These are phyloP conservation scores for Aureobasidium namibiae DNA, from an alignment of 2,329 filamentous ascomycete species.

Conservation along the genomic window DNA sequence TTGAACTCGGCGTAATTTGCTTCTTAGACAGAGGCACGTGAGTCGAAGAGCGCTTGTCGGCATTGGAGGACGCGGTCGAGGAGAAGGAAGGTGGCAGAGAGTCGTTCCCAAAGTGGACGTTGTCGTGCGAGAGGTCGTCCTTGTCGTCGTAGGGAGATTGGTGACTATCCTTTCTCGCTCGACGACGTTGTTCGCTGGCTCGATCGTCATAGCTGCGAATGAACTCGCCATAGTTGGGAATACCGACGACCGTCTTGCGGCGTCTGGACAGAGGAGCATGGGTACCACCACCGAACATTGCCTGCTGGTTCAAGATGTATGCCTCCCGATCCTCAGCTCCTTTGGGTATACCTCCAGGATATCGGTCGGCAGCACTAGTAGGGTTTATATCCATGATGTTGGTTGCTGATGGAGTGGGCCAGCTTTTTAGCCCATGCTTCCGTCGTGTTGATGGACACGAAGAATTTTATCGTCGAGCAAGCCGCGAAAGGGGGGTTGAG, in stretches of 20 bases:
- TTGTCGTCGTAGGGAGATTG: neutral
- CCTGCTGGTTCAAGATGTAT: constrained; percentile 1
- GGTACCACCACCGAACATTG: neutral
- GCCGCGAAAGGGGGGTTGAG: neutral
- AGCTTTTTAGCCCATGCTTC: constrained; percentile 10
- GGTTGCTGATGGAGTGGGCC: neutral
- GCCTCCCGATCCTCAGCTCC: neutral
- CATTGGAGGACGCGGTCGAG: neutral
- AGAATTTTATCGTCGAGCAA: constrained; percentile 2
- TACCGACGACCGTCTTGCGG: neutral
- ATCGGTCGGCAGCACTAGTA: neutral
- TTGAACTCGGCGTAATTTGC: neutral
- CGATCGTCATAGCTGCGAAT: neutral
- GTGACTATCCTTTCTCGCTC: neutral
- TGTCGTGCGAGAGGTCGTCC: constrained; percentile 1
- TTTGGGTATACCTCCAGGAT: constrained; percentile 1
- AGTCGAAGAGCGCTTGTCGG: neutral
- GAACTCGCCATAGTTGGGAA: constrained; percentile 1
- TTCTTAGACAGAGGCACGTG: constrained; percentile 1
- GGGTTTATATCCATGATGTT: constrained; percentile 5
- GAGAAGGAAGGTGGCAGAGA: neutral
- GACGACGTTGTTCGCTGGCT: neutral
- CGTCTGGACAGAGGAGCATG: neutral
- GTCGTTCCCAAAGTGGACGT: neutral
- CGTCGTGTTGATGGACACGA: neutral